These are phyloP conservation scores for Knufia petricola DNA, from an alignment of 2,329 filamentous ascomycete genomes.

Conservation along the genomic window DNA sequence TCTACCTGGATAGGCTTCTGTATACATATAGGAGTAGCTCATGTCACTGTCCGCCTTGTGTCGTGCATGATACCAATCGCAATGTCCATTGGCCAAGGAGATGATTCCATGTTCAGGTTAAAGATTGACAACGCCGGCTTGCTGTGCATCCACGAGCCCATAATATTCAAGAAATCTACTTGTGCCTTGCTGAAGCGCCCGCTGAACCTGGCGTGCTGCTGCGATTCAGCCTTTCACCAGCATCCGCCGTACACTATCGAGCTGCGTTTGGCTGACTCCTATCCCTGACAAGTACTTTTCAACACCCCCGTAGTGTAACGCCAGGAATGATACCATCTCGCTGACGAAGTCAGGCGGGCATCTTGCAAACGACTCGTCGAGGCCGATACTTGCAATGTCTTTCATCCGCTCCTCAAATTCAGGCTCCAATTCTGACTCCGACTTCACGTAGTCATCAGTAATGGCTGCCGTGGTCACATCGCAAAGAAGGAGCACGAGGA, in stretches of 20 bases:
- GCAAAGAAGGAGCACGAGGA: slow-evolving; percentile 58
- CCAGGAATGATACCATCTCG: slow-evolving; percentile 49
- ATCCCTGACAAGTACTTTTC: slow-evolving; percentile 54
- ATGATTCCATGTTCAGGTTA: no score
- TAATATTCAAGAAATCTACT: no score
- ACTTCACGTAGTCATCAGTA: slow-evolving; percentile 61
- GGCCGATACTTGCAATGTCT: slow-evolving; percentile 61
- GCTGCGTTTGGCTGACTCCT: slow-evolving; percentile 46
- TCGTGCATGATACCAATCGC: no score
- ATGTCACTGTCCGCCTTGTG: no score
- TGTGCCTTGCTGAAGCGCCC: no score
- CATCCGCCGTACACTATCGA: slow-evolving; percentile 19
- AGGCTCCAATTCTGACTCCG: slow-evolving; percentile 48
- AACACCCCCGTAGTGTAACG: slow-evolving; percentile 55
- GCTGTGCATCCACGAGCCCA: no score
- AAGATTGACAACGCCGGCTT: no score
- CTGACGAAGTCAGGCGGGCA: slow-evolving; percentile 57
- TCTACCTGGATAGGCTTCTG: no score
- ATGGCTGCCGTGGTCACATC: slow-evolving; percentile 43
- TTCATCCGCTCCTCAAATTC: slow-evolving; percentile 55
- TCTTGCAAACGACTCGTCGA: slow-evolving; percentile 62
- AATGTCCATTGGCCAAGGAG: no score
- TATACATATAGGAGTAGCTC: no score
- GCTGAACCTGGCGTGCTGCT: no score
- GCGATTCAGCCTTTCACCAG: not conserved